phyloP scores from a whole-genome alignment of 805 yeast genomes.

The Ogataea kodamae region DNA sequence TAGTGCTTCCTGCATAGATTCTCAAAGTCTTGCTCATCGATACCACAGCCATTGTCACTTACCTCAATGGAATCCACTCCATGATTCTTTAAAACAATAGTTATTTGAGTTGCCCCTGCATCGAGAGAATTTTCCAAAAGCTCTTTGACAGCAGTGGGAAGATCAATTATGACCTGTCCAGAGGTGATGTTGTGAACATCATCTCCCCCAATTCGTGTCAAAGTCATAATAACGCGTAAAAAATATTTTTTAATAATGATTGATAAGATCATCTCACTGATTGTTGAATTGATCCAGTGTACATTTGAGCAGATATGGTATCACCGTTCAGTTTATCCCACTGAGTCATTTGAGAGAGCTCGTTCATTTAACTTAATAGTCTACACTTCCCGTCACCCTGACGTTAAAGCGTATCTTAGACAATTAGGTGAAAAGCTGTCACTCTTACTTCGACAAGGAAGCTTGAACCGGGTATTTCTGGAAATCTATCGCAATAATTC shows the following conservation, averaged over 20 bases:
- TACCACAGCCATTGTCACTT: slow-evolving; percentile 67
- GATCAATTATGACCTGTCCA: slow-evolving; percentile 86
- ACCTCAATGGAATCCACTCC: slow-evolving; percentile 73
- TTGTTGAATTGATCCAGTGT: slow-evolving; percentile 48
- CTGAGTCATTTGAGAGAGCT: slow-evolving; percentile 41
- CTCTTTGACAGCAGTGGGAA: slow-evolving; percentile 78
- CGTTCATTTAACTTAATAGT: slow-evolving; percentile 42
- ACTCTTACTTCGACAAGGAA: slow-evolving; percentile 21
- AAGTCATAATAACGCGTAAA: slow-evolving; percentile 25
- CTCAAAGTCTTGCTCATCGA: slow-evolving; percentile 47
- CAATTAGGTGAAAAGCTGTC: slow-evolving; percentile 28
- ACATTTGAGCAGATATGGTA: slow-evolving; percentile 55
- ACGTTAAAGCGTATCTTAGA: slow-evolving; percentile 37
- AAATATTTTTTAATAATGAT: slow-evolving; percentile 10
- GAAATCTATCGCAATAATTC: slow-evolving; percentile 16
- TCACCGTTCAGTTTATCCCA: slow-evolving; percentile 51
- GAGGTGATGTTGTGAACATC: slow-evolving; percentile 82
- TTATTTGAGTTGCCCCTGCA: slow-evolving; percentile 66
- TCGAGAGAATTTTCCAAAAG: slow-evolving; percentile 84
- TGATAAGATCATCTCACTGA: slow-evolving; percentile 27
- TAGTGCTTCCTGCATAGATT: slow-evolving; percentile 56
- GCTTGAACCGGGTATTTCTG: slow-evolving; percentile 24
- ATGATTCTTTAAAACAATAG: slow-evolving; percentile 62
- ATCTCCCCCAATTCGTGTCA: slow-evolving; percentile 37
- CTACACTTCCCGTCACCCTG: slow-evolving; percentile 46